phyloP scores from a whole-genome alignment of 805 yeast genomes.

The Saccharomycopsis capsularis region DNA sequence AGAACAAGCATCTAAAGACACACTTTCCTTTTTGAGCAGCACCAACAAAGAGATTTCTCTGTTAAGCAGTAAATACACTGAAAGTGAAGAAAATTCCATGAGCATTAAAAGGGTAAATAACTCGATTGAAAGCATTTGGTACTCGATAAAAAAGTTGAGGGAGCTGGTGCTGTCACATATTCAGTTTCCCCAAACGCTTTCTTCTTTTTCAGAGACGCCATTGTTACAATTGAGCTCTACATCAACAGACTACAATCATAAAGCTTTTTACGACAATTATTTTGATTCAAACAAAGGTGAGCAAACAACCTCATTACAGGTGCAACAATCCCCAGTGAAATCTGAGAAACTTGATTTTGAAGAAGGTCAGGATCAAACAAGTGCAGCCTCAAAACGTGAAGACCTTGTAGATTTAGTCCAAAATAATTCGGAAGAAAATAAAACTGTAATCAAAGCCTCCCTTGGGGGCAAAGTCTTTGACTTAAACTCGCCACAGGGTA shows the following conservation, averaged over 20 bases:
- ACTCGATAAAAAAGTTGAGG: neutral
- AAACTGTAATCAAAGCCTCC: slow-evolving; percentile 9
- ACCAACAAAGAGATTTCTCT: neutral
- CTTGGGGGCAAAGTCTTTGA: slow-evolving; percentile 16
- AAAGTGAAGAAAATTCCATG: neutral
- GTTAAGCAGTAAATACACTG: neutral
- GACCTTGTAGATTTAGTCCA: too few species aligned
- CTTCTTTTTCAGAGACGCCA: neutral
- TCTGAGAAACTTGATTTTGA: too few species aligned
- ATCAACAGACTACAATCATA: neutral
- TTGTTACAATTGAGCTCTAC: neutral
- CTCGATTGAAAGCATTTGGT: neutral
- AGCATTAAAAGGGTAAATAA: neutral
- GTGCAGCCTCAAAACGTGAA: too few species aligned
- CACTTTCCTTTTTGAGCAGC: neutral
- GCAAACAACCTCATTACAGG: too few species aligned
- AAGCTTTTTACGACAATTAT: too few species aligned
- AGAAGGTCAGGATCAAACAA: too few species aligned
- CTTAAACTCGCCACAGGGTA: slow-evolving; percentile 17
- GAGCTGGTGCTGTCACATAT: neutral
- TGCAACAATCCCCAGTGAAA: too few species aligned
- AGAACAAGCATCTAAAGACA: neutral
- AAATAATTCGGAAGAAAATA: neutral
- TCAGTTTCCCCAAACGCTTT: neutral
- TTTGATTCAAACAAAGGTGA: too few species aligned